A percentile compares a stretch with the other conserved stretches of the same genome.
These are phyloP conservation scores for Plectranthus barbatus DNA, from an alignment of 257 asterid species.

Conservation along the genomic window DNA sequence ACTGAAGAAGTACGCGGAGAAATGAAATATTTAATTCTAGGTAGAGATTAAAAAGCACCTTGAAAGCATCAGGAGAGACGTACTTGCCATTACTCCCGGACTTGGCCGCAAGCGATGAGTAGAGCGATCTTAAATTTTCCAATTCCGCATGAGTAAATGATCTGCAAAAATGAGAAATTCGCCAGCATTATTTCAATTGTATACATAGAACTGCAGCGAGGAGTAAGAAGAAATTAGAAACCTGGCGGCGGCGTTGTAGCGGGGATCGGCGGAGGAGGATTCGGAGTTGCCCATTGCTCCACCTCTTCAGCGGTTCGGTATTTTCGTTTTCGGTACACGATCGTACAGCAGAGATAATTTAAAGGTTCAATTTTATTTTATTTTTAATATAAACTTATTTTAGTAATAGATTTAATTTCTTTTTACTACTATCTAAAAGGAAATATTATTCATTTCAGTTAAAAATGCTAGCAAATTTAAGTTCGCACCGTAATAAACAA, in stretches of 20 bases:
- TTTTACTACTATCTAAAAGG: too few relatives aligned
- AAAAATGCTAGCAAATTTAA: too few relatives aligned
- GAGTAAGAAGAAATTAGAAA: conserved; percentile 1
- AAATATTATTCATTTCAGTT: too few relatives aligned
- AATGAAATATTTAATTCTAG: background rate
- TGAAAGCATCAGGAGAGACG: conserved; percentile 56
- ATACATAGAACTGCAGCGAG: background rate
- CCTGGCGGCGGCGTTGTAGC: conserved; percentile 52
- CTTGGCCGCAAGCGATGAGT: conserved; percentile 60
- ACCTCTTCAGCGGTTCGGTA: background rate
- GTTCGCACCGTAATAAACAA: too few relatives aligned
- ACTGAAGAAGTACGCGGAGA: background rate
- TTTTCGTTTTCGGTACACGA: background rate
- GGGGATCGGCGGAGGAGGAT: conserved; percentile 54
- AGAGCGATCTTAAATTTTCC: conserved; percentile 57
- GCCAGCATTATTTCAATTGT: background rate
- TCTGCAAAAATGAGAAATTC: conserved; percentile 27
- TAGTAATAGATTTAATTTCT: too few relatives aligned
- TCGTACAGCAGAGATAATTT: too few relatives aligned
- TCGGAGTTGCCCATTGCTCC: conserved; percentile 63
- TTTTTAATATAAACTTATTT: too few relatives aligned
- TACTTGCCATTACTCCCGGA: conserved; percentile 46
- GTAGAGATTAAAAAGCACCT: conserved; percentile 27
- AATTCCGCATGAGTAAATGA: conserved; percentile 58
- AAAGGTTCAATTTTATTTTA: too few relatives aligned